Evolutionary conservation across 1,284 basidiomycete genomes (phyloP).

Genomic region (Flammula alnicola): DNA sequence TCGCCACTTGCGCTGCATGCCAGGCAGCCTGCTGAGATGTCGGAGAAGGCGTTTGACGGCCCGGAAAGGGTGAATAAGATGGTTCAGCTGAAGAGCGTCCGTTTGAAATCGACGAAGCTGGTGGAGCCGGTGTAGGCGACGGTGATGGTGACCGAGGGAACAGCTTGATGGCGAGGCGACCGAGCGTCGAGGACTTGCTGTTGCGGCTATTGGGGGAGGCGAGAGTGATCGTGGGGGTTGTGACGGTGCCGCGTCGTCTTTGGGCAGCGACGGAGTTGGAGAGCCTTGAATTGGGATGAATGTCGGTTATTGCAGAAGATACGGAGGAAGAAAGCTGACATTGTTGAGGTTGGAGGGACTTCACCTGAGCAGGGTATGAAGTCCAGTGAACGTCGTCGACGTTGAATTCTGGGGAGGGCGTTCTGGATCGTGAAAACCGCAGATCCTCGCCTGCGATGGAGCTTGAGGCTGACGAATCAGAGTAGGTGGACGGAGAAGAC

Average conservation of each 20-base stretch:
- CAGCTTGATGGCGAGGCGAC: slow-evolving; percentile 48
- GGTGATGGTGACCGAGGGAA: slow-evolving; percentile 50
- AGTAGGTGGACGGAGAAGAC: slow-evolving; percentile 45
- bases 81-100: slow-evolving; percentile 30
- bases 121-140: slow-evolving; percentile 36
- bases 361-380: slow-evolving; percentile 36
- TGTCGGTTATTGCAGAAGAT: slow-evolving; percentile 45
- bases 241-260: slow-evolving; percentile 16
- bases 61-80: slow-evolving; percentile 36
- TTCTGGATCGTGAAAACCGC: slow-evolving; percentile 40
- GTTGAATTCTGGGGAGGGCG: slow-evolving; percentile 43
- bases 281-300: slow-evolving; percentile 41
- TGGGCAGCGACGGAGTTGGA: slow-evolving; percentile 25
- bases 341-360: slow-evolving; percentile 39
- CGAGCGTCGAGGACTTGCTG: slow-evolving; percentile 37
- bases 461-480: slow-evolving; percentile 36
- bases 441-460: slow-evolving; percentile 36
- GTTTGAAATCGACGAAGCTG: slow-evolving; percentile 32
- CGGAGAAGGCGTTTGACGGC: slow-evolving; percentile 37
- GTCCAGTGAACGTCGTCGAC: slow-evolving; percentile 31
- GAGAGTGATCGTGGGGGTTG: slow-evolving; percentile 12
- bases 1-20: slow-evolving; percentile 26
- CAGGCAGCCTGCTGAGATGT: slow-evolving; percentile 37
- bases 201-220: slow-evolving; percentile 25
- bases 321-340: slow-evolving; percentile 49